Evolutionary conservation across 805 yeast genomes (phyloP).

Genomic region (Allodekkera sacchari): DNA sequence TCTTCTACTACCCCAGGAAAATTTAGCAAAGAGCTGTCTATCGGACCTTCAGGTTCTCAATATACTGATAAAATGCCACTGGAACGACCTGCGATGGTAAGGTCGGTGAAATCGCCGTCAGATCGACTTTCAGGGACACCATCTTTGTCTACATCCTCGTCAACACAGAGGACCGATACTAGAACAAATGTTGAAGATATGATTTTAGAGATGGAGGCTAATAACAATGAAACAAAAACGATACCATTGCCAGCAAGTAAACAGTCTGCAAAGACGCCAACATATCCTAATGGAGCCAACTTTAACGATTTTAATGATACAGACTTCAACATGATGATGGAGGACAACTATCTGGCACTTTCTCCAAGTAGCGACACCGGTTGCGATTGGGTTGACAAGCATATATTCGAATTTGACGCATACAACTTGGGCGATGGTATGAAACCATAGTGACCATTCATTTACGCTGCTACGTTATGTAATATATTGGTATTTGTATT

Average conservation of each 20-base stretch:
- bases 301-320: constrained; percentile 15
- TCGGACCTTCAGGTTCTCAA: too few relatives aligned
- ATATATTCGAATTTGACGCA: constrained; percentile 31
- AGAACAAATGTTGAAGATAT: background rate
- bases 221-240: background rate
- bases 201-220: background rate
- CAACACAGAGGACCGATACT: background rate
- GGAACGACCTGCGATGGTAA: background rate
- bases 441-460: background rate
- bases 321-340: constrained; percentile 17
- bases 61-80: background rate
- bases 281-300: too few relatives aligned
- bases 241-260: background rate
- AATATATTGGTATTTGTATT: too few relatives aligned
- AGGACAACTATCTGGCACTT: constrained; percentile 12
- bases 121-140: background rate
- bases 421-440: constrained; percentile 11
- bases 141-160: background rate
- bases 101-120: background rate
- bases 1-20: too few relatives aligned
- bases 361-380: constrained; percentile 38
- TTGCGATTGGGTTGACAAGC: constrained; percentile 51
- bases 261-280: background rate
- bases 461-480: too few relatives aligned
- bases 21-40: too few relatives aligned